Evolutionary conservation across 129 eudicot species (phyloP).

Genomic region (Arctium minus): DNA sequence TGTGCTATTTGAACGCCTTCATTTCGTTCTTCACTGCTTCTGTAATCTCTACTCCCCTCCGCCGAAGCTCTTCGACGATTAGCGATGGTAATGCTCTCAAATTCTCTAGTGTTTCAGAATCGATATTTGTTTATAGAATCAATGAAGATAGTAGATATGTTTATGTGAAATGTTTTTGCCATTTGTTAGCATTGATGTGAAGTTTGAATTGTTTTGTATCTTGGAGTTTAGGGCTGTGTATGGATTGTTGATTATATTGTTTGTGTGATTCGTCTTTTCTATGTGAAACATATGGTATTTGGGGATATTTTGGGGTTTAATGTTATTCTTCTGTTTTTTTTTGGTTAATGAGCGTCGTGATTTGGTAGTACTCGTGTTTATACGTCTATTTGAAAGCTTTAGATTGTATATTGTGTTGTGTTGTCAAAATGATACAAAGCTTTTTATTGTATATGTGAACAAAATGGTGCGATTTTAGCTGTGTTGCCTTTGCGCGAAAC

Average conservation of each 20-base stretch:
- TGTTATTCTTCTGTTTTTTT: neutral
- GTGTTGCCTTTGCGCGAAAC: neutral
- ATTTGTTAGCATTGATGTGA: neutral
- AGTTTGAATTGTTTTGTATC: neutral
- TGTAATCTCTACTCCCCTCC: neutral
- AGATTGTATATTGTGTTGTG: neutral
- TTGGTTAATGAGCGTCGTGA: neutral
- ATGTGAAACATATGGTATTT: neutral
- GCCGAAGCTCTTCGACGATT: conserved; percentile 5
- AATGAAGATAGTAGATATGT: neutral
- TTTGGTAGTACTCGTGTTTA: neutral
- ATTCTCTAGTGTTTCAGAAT: neutral
- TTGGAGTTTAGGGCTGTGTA: neutral
- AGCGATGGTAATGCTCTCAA: conserved; percentile 17
- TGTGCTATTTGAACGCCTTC: conserved; percentile 20
- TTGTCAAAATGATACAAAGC: neutral
- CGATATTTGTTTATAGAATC: neutral
- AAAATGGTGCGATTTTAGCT: neutral
- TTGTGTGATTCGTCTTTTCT: neutral
- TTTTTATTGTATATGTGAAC: neutral
- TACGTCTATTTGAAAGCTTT: neutral
- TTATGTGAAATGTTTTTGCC: neutral
- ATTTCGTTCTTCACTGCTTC: conserved; percentile 1
- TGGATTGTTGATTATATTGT: neutral
- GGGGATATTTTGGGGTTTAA: neutral